A percentile compares a stretch with the other conserved stretches of the same genome.
These are phyloP conservation scores for Nigrograna mackinnonii DNA, from an alignment of 2,329 filamentous ascomycete genomes.

Conservation along the genomic window DNA sequence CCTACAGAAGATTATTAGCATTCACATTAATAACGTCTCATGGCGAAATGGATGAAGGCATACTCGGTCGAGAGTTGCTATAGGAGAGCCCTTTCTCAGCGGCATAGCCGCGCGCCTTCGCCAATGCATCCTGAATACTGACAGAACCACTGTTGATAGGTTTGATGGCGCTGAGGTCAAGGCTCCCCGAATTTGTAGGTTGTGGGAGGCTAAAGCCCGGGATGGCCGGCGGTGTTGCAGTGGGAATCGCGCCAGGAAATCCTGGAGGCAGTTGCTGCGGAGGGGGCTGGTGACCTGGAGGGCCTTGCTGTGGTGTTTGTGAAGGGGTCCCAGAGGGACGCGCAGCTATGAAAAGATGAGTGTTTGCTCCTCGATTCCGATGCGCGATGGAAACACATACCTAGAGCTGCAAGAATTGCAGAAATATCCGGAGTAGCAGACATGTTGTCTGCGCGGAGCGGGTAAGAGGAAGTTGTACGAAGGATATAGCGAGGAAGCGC, in stretches of 20 bases:
- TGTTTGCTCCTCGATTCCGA: not conserved
- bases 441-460: slow-evolving; percentile 30
- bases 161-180: slow-evolving; percentile 80
- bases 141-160: slow-evolving; percentile 80
- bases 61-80: slow-evolving; percentile 48
- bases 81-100: slow-evolving; percentile 72
- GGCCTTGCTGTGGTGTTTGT: slow-evolving; percentile 48
- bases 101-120: slow-evolving; percentile 81
- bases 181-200: slow-evolving; percentile 72
- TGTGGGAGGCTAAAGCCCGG: slow-evolving; percentile 62
- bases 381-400: slow-evolving; percentile 21
- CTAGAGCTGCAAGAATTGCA: slow-evolving; percentile 42
- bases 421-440: slow-evolving; percentile 40
- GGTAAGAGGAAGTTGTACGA: too few species aligned
- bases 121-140: slow-evolving; percentile 81
- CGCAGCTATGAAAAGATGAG: slow-evolving; percentile 45
- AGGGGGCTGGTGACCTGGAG: slow-evolving; percentile 44
- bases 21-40: slow-evolving; percentile 5
- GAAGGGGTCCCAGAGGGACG: slow-evolving; percentile 52
- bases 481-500: too few species aligned
- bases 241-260: slow-evolving; percentile 47
- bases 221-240: slow-evolving; percentile 45
- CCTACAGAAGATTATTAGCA: not conserved
- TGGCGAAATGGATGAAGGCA: slow-evolving; percentile 52
- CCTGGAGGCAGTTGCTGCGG: slow-evolving; percentile 47